phyloP scores from a whole-genome alignment of 176 grass and related monocot genomes.

The Alloteropsis semialata region DNA sequence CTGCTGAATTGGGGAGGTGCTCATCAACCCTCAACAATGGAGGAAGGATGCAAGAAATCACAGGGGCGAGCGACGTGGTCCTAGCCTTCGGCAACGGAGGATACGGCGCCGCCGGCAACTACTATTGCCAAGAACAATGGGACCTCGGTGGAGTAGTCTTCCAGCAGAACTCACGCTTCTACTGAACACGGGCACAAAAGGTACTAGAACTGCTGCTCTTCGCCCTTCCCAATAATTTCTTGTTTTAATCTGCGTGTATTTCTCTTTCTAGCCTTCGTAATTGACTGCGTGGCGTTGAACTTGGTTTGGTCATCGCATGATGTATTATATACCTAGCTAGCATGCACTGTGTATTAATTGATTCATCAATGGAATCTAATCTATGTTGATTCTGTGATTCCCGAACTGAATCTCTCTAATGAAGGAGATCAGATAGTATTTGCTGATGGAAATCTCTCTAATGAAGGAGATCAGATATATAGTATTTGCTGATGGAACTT shows the following conservation, averaged over 20 bases:
- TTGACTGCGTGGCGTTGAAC: conserved; percentile 27
- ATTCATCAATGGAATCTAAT: conserved; percentile 23
- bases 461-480: too few species aligned
- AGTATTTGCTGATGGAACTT: neutral
- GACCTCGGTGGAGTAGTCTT: conserved; percentile 55
- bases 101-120: conserved; percentile 14
- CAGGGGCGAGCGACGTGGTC: conserved; percentile 34
- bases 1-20: conserved; percentile 54
- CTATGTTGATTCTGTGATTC: neutral
- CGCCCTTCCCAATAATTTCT: conserved; percentile 33
- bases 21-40: conserved; percentile 34
- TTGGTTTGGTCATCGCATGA: conserved; percentile 47
- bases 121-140: conserved; percentile 58
- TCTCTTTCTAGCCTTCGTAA: conserved; percentile 22
- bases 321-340: conserved; percentile 39
- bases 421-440: neutral
- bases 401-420: neutral
- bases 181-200: conserved; percentile 18
- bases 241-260: conserved; percentile 23
- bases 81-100: conserved; percentile 33
- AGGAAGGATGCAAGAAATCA: conserved; percentile 42
- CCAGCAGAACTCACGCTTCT: conserved; percentile 33
- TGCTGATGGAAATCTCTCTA: too few species aligned
- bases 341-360: conserved; percentile 13
- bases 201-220: conserved; percentile 37